A percentile compares a stretch with the other conserved stretches of the same genome.
Evolutionary conservation across 352 stramenopile genomes (phyloP).

Genomic region (Phytopythium montanum): DNA sequence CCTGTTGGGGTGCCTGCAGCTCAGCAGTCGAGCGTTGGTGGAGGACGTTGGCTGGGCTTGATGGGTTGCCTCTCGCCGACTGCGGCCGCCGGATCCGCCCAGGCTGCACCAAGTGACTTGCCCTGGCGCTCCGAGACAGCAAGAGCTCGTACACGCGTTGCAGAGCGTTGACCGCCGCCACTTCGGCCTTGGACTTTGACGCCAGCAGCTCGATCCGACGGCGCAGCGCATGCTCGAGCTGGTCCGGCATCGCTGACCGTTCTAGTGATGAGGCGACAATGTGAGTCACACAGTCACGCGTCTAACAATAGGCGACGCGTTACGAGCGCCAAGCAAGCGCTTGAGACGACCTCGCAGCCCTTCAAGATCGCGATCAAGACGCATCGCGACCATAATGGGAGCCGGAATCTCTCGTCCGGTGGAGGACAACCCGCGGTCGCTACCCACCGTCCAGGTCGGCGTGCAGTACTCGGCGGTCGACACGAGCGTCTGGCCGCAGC

Average conservation of each 20-base stretch:
- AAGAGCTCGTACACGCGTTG: neutral
- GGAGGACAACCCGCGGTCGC: conserved; percentile 4
- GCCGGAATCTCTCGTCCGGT: conserved; percentile 29
- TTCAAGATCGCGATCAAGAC: conserved; percentile 9
- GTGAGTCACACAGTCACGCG: neutral
- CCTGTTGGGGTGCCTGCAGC: neutral
- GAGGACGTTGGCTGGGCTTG: conserved; percentile 10
- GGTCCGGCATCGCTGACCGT: conserved; percentile 2
- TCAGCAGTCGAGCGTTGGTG: neutral
- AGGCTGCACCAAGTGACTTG: neutral
- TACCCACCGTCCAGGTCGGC: conserved; percentile 27
- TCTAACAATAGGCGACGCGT: conserved; percentile 3
- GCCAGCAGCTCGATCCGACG: neutral
- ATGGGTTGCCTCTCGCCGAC: conserved; percentile 8
- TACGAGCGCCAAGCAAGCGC: neutral
- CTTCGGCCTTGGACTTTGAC: conserved; percentile 7
- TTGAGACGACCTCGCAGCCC: conserved; percentile 4
- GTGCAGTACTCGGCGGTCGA: conserved; percentile 51
- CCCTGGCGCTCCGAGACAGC: neutral
- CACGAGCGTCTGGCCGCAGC: conserved; percentile 56
- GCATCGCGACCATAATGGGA: conserved; percentile 19
- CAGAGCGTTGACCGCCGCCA: conserved; percentile 1
- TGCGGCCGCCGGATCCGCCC: conserved; percentile 11
- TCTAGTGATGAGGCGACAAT: neutral
- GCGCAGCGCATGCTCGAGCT: conserved; percentile 5